These are phyloP conservation scores for Nigrospora oryzae DNA, from an alignment of 2,329 filamentous ascomycete genomes.

Conservation along the genomic window DNA sequence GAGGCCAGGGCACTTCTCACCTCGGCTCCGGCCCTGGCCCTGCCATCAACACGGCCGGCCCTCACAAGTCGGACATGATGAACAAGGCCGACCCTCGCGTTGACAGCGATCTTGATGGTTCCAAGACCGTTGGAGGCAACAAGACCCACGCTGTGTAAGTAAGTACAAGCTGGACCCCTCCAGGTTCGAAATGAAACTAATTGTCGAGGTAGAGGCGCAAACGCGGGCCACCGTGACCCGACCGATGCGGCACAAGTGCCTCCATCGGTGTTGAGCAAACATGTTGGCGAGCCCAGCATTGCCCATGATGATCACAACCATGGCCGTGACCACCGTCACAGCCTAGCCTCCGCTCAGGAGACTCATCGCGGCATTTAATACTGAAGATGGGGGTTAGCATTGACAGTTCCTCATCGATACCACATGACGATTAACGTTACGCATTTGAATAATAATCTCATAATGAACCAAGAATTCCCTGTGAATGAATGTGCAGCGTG, in stretches of 20 bases:
- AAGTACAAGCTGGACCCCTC: neutral
- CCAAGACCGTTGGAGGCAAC: conserved; percentile 44
- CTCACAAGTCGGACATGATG: conserved; percentile 30
- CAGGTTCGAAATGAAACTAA: neutral
- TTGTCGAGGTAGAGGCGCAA: conserved; percentile 2
- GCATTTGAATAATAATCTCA: neutral
- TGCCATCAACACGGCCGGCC: conserved; percentile 20
- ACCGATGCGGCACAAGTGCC: conserved; percentile 50
- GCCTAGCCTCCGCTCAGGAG: conserved; percentile 37
- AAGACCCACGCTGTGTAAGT: conserved; percentile 39
- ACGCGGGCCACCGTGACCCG: conserved; percentile 29
- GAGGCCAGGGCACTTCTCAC: conserved; percentile 10
- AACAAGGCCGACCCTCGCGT: conserved; percentile 46
- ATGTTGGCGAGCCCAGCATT: conserved; percentile 36
- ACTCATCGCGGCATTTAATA: conserved; percentile 34
- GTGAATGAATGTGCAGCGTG: too few relatives aligned
- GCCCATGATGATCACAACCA: conserved; percentile 34
- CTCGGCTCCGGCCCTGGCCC: conserved; percentile 11
- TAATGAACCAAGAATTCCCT: too few relatives aligned
- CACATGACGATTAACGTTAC: neutral
- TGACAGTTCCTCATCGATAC: neutral
- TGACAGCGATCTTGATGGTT: conserved; percentile 46
- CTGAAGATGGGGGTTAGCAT: neutral
- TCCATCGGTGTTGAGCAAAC: conserved; percentile 40
- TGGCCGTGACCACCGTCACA: conserved; percentile 36